These are phyloP conservation scores for Capsella bursapastoris DNA, from an alignment of 345 rosid genomes.

Conservation along the genomic window DNA sequence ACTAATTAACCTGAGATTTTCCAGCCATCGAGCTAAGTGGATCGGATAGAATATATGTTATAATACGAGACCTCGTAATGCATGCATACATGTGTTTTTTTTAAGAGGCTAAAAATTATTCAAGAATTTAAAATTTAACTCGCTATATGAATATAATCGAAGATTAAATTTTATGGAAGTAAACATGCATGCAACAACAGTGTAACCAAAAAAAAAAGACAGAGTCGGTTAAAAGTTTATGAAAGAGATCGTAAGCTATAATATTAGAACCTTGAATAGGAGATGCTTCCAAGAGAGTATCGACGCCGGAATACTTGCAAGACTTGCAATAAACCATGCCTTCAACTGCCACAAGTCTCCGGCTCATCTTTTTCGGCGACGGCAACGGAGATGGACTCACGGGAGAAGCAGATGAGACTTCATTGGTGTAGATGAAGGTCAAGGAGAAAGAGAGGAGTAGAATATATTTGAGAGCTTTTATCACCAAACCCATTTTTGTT, in stretches of 20 bases:
- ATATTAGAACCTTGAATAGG: slow-evolving; percentile 62
- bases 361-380: slow-evolving; percentile 37
- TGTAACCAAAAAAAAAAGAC: not conserved
- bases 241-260: not conserved
- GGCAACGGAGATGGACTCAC: slow-evolving; percentile 40
- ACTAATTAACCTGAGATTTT: not conserved
- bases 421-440: slow-evolving; percentile 11
- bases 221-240: not conserved
- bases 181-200: slow-evolving; percentile 21
- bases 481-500: slow-evolving; percentile 24
- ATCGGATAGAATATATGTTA: too few relatives aligned
- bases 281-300: slow-evolving; percentile 70
- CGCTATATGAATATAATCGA: not conserved
- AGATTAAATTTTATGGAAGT: not conserved
- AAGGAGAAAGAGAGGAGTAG: slow-evolving; percentile 8
- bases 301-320: slow-evolving; percentile 73
- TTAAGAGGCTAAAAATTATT: not conserved
- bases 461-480: slow-evolving; percentile 19
- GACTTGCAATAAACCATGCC: slow-evolving; percentile 90
- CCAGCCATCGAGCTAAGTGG: too few relatives aligned
- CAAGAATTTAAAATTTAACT: not conserved
- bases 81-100: not conserved
- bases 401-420: slow-evolving; percentile 30
- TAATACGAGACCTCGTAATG: not conserved
- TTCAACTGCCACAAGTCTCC: slow-evolving; percentile 73